Evolutionary conservation across 345 rosid species (phyloP).

Genomic region (Physaria fendleri): DNA sequence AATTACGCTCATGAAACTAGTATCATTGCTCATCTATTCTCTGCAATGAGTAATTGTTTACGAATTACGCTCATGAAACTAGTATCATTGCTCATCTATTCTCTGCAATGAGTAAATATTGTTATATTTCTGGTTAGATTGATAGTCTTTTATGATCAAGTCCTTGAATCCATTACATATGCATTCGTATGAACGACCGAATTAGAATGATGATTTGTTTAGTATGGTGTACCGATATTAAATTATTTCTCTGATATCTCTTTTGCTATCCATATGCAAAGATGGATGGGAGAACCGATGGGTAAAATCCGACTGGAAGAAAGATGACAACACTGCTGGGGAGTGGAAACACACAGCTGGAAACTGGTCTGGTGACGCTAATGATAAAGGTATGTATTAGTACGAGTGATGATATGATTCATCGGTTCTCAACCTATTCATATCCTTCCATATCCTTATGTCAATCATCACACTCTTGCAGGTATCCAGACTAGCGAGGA

Average conservation of each 20-base stretch:
- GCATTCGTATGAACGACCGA: too few species aligned
- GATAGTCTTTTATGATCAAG: too few species aligned
- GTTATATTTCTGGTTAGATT: too few species aligned
- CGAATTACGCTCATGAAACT: too few species aligned
- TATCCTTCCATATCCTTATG: background rate
- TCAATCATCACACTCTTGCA: conserved; percentile 11
- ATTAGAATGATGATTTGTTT: background rate
- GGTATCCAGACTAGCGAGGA: conserved; percentile 98
- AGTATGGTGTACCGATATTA: too few species aligned
- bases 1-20: too few species aligned
- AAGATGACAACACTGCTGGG: conserved; percentile 77
- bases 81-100: too few species aligned
- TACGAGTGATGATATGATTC: background rate
- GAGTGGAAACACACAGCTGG: conserved; percentile 96
- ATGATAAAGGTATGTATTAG: conserved; percentile 64
- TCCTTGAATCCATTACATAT: too few species aligned
- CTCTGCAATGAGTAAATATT: too few species aligned
- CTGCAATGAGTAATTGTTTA: too few species aligned
- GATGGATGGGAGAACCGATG: conserved; percentile 98
- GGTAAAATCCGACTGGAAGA: conserved; percentile 93
- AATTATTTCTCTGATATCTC: too few species aligned
- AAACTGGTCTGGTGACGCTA: conserved; percentile 83
- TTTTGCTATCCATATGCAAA: conserved; percentile 7
- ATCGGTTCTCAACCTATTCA: background rate
- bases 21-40: too few species aligned